phyloP scores from a whole-genome alignment of 2,329 filamentous ascomycete genomes.

The Ophiostoma ulmi region DNA sequence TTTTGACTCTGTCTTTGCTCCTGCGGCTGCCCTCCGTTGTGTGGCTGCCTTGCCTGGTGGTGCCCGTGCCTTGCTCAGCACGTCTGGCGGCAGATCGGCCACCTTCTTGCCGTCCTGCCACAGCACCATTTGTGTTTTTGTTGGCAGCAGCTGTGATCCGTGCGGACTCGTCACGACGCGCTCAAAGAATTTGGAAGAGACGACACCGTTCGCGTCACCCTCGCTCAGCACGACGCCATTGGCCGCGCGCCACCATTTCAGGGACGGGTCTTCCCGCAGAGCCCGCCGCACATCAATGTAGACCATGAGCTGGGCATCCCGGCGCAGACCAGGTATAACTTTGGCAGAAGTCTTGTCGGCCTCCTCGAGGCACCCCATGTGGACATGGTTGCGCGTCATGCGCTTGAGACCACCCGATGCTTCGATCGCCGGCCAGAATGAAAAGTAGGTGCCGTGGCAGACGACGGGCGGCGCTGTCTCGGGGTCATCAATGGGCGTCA shows the following conservation, averaged over 20 bases:
- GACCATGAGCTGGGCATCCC: conserved; percentile 69
- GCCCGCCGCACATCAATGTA: conserved; percentile 68
- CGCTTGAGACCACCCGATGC: conserved; percentile 68
- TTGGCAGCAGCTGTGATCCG: conserved; percentile 33
- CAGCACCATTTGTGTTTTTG: conserved; percentile 44
- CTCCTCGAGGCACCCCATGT: conserved; percentile 57
- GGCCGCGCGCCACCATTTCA: conserved; percentile 73
- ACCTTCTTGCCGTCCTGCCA: conserved; percentile 65
- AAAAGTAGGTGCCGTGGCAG: conserved; percentile 85
- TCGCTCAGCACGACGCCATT: conserved; percentile 70
- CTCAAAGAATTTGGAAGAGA: conserved; percentile 64
- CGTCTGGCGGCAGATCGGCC: conserved; percentile 58
- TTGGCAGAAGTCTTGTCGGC: neutral
- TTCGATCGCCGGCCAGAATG: conserved; percentile 70
- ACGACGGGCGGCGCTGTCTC: conserved; percentile 59
- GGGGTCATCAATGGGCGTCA: conserved; percentile 61
- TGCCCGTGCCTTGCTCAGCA: conserved; percentile 41
- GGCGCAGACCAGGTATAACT: conserved; percentile 70
- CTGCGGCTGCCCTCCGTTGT: neutral
- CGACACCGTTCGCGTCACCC: conserved; percentile 53
- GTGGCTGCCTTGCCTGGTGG: conserved; percentile 43
- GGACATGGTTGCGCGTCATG: conserved; percentile 84
- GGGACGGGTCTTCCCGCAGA: conserved; percentile 48
- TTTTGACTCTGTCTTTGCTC: conserved; percentile 24
- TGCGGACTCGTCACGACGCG: conserved; percentile 60